phyloP scores from a whole-genome alignment of 2,329 filamentous ascomycete species.

The Metarhizium anisopliae region DNA sequence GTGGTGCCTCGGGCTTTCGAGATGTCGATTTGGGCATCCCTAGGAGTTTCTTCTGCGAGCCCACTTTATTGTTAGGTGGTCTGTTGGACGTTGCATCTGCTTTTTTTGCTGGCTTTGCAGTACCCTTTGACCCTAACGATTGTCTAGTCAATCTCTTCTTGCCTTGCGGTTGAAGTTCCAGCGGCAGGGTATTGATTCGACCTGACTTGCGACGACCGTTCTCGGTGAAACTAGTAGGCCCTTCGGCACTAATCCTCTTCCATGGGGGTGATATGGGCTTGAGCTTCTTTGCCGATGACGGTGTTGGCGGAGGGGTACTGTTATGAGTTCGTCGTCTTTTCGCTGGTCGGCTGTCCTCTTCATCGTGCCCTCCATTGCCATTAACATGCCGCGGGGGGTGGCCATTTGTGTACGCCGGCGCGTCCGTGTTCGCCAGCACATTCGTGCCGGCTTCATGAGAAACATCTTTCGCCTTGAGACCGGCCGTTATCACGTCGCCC shows the following conservation, averaged over 20 bases:
- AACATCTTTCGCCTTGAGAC: conserved; percentile 8
- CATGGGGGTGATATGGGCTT: conserved; percentile 73
- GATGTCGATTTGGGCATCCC: conserved; percentile 21
- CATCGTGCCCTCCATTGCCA: conserved; percentile 42
- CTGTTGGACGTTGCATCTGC: conserved; percentile 20
- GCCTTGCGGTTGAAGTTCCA: conserved; percentile 40
- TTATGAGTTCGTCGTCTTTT: conserved; percentile 58
- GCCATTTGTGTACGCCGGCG: conserved; percentile 18
- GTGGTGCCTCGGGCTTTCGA: conserved; percentile 16
- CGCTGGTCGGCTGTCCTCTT: conserved; percentile 38
- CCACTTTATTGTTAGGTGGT: conserved; percentile 17
- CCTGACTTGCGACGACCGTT: conserved; percentile 63
- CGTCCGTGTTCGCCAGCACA: conserved; percentile 12
- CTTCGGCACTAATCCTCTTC: conserved; percentile 78
- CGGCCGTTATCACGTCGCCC: conserved; percentile 13
- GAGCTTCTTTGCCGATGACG: conserved; percentile 31
- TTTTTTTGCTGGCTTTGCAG: conserved; percentile 23
- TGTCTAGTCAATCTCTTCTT: conserved; percentile 45
- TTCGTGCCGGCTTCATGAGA: conserved; percentile 8
- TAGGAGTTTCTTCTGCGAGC: conserved; percentile 15
- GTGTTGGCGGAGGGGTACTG: conserved; percentile 28
- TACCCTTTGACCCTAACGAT: conserved; percentile 18
- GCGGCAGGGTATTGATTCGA: conserved; percentile 48
- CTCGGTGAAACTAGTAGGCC: conserved; percentile 75
- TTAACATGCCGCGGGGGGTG: conserved; percentile 38